A percentile compares a stretch with the other conserved stretches of the same genome.
Conservation (phyloP, 176 grass and related monocot genomes). For the Rhipidocladum racemiflorum region DNA sequence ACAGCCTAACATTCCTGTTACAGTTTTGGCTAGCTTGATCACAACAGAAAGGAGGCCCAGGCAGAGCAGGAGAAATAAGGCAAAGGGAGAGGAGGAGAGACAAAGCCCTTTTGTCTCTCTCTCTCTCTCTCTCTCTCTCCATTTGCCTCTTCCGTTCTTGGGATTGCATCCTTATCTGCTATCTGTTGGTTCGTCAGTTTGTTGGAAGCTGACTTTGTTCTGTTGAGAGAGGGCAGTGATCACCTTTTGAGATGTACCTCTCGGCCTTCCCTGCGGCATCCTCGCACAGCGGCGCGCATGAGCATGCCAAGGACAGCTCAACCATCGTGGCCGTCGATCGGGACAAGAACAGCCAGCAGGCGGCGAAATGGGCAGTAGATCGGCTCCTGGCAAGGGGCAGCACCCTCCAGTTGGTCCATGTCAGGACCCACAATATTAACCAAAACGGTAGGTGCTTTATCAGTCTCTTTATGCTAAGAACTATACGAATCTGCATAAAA, state of each 20-base stretch:
- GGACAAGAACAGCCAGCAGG: slow-evolving; percentile 86
- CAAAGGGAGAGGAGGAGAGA: slow-evolving; percentile 36
- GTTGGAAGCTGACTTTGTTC: background rate
- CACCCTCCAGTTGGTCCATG: slow-evolving; percentile 61
- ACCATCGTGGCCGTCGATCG: slow-evolving; percentile 62
- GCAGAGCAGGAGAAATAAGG: slow-evolving; percentile 39
- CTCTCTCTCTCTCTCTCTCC: slow-evolving; percentile 5
- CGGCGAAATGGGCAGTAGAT: slow-evolving; percentile 80
- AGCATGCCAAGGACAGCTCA: slow-evolving; percentile 17
- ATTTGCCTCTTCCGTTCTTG: background rate
- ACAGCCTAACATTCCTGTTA: background rate
- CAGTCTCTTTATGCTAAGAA: background rate
- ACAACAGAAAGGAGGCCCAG: slow-evolving; percentile 22
- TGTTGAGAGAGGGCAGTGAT: background rate
- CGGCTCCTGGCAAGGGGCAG: slow-evolving; percentile 50
- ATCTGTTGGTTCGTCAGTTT: background rate
- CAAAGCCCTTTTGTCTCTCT: slow-evolving; percentile 37
- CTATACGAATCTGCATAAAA: background rate
- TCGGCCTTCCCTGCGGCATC: slow-evolving; percentile 37
- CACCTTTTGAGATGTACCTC: slow-evolving; percentile 34
- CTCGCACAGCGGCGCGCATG: slow-evolving; percentile 12
- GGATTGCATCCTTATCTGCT: background rate
- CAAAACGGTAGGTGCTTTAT: slow-evolving; percentile 41
- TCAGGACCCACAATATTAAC: slow-evolving; percentile 33
- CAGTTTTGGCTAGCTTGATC: slow-evolving; percentile 22